Base-by-base conservation (phyloP, 495 filamentous ascomycete species). In the Xylaria flabelliformis region DNA sequence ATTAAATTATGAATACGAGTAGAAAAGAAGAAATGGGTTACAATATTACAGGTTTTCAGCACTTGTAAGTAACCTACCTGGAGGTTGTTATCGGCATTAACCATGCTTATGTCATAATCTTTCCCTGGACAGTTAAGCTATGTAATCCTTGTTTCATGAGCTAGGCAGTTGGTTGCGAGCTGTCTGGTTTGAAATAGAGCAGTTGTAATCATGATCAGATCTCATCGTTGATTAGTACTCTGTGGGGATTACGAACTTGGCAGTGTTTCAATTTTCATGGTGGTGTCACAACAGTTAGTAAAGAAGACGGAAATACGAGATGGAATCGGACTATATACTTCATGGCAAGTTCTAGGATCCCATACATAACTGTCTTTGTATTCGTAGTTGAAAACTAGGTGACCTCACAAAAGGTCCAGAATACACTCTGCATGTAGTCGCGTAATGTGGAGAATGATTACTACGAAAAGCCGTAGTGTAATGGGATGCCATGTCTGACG, bases 401-500 rank as follows among this genome's bases (percentile, higher is more conserved):
- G 50, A n/a, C 19, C 50, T 59, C 29, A 59, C 15, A n/a, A 15
- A 17, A 36, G 29, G 32, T 61, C 34, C 32, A 61, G 29, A 39
- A 39, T 61, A 39, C 32, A 59, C 29, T 39, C 58, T 61, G 29
- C 34, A 46, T 50, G 63, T 65, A 65, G 63, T 65, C 42, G 44
- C 2, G n/a, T 50, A n/a, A 50, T 48, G 64, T 56, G 36, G 65
- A 56, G 48, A 17, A 56, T 67, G 65, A 67, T 67, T 67, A 67
- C 65, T 67, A 67, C 42, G 65, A 67, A 67, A 65, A 65, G 63
- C 63, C 63, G 29, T 64, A 42, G 39, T 42, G 39, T 42, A 15
- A 24, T 64, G 61, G 55, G 5, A 41, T 39, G 64, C 29, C 17
- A 67, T 67, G 64, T 15, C n/a, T 39, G 32, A 24, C 56, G 50